Evolutionary conservation across 169 alveolate genomes (phyloP).

Genomic region (Cryptosporidium baileyi): DNA sequence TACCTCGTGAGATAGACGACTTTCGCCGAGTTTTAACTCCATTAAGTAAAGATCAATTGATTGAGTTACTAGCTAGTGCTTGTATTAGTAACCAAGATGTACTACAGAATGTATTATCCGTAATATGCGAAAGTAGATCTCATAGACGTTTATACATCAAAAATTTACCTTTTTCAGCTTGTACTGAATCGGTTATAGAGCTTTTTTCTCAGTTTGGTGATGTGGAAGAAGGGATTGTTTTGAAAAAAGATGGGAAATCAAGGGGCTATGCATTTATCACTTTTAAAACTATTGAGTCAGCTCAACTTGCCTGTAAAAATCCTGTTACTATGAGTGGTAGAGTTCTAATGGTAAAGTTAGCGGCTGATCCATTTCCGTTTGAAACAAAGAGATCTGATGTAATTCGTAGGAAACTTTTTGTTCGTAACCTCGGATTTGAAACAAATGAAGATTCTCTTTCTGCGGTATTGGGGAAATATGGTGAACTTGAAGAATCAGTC

Average conservation of each 20-base stretch:
- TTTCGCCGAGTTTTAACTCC: constrained; percentile 76
- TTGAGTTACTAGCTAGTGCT: constrained; percentile 77
- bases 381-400: constrained; percentile 71
- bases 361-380: constrained; percentile 75
- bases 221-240: constrained; percentile 80
- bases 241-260: constrained; percentile 80
- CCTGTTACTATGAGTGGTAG: constrained; percentile 72
- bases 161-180: constrained; percentile 79
- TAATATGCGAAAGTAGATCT: constrained; percentile 75
- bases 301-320: constrained; percentile 71
- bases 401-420: constrained; percentile 76
- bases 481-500: constrained; percentile 78
- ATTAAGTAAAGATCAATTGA: constrained; percentile 77
- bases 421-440: constrained; percentile 77
- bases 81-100: constrained; percentile 72
- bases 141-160: constrained; percentile 77
- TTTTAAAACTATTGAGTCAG: constrained; percentile 78
- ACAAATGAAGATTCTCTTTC: constrained; percentile 76
- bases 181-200: constrained; percentile 75
- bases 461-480: constrained; percentile 73
- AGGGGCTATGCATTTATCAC: constrained; percentile 84
- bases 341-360: constrained; percentile 74
- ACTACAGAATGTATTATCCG: constrained; percentile 71
- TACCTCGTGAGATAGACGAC: constrained; percentile 21
- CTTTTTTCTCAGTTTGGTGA: constrained; percentile 77